Evolutionary conservation across 2,329 filamentous ascomycete species (phyloP), one percentile per base, ranked within the genome.

Genomic region (Epichloe scottii): DNA sequence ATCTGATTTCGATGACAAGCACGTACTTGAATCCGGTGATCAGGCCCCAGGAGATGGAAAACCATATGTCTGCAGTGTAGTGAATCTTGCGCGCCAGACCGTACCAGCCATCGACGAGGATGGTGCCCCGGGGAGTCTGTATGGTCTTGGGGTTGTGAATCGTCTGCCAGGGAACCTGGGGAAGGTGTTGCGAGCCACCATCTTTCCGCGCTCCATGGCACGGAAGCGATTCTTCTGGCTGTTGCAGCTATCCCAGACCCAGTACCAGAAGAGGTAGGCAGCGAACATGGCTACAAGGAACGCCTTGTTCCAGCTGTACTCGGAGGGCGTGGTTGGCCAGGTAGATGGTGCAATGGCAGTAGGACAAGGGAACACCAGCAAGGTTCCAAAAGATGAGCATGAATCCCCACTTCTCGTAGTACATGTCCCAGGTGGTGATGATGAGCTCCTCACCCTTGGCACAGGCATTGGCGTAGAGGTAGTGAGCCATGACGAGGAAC

Each of bases 301-400:
- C 58, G 74, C 81, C 51, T 77, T 79, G 62, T 88, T 87, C 84
- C 85, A 90, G 49, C 75, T 76, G 69, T 95, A 95, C 52, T 81
- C 80, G 37, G 80, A 76, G 0, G 61, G 85, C 71, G 66, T 94
- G 89, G 68, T 86, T 90, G 58, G 89, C 89, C 48, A 95, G 77
- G 71, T 87, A 95, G 60, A 95, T 81, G 46, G 87, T 91, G 77
- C 87, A 93, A 74, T 95, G 89, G 73, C 89, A 95, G 77, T 95
- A 95, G 50, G 83, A 89, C 49, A 95, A 76, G 14, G 89, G 89
- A 26, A 95, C 89, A 58, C 89, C 89, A 45, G 89, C 89, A 65
- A 95, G 75, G 70, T 95, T 95, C 89, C 89, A 95, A 79, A 95
- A 95, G 68, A 94, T 94, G 58, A 95, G 79, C 89, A 95, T 95